Conservation (phyloP, 2,329 filamentous ascomycete genomes). For the Didymella lethalis region DNA sequence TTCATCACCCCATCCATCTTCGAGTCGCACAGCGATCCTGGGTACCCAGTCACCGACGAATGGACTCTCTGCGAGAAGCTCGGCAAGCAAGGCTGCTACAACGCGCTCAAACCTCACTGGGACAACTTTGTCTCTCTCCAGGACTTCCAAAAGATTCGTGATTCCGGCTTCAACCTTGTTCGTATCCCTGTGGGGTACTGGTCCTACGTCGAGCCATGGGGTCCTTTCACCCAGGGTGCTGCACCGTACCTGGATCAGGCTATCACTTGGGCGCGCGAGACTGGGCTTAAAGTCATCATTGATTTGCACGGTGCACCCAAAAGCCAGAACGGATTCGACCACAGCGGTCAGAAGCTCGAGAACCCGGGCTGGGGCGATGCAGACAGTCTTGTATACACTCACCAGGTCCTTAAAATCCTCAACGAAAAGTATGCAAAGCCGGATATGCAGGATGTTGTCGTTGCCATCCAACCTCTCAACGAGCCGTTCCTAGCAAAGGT, state of each 20-base stretch:
- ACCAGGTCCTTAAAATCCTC: slow-evolving; percentile 65
- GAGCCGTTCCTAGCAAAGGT: slow-evolving; percentile 62
- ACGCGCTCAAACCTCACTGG: slow-evolving; percentile 59
- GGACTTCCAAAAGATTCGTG: slow-evolving; percentile 64
- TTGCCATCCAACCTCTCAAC: slow-evolving; percentile 64
- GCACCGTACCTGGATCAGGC: slow-evolving; percentile 63
- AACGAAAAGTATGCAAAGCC: slow-evolving; percentile 63
- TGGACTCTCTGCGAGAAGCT: slow-evolving; percentile 60
- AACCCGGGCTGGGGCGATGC: slow-evolving; percentile 57
- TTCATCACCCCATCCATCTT: slow-evolving; percentile 68
- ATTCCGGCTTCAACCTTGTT: slow-evolving; percentile 66
- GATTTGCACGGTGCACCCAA: slow-evolving; percentile 63
- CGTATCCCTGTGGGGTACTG: slow-evolving; percentile 67
- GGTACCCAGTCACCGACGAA: slow-evolving; percentile 56
- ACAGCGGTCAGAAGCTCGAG: slow-evolving; percentile 60
- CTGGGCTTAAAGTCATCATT: slow-evolving; percentile 63
- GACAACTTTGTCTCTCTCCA: slow-evolving; percentile 58
- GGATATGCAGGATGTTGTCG: slow-evolving; percentile 65
- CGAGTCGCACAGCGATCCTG: slow-evolving; percentile 41
- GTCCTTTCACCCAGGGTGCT: slow-evolving; percentile 61
- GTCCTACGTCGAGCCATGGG: slow-evolving; percentile 50
- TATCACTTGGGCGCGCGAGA: slow-evolving; percentile 63
- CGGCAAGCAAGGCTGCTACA: slow-evolving; percentile 54
- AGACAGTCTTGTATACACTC: slow-evolving; percentile 58
- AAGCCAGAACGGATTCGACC: slow-evolving; percentile 69